Evolutionary conservation across 768 basidiomycete genomes (phyloP).

Genomic region (Cantharellus cinnabarinus): DNA sequence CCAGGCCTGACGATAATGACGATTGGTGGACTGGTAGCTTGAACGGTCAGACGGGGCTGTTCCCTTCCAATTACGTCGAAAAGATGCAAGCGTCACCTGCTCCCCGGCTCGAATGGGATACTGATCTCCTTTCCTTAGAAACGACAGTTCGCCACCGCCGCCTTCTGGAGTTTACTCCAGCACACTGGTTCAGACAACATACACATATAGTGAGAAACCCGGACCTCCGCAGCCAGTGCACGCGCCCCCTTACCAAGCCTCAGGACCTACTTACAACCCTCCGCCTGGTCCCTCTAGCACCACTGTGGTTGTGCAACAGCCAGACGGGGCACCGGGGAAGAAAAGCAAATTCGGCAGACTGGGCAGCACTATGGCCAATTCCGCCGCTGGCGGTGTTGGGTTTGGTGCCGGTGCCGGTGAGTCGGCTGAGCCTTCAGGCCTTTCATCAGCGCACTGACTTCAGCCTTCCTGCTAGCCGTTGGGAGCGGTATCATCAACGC

Average conservation of each 20-base stretch:
- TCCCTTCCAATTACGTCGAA: conserved; percentile 6
- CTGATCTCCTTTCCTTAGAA: too few relatives aligned
- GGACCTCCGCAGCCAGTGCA: background rate
- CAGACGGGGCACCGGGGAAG: conserved; percentile 28
- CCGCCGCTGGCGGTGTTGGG: conserved; percentile 43
- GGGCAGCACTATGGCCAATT: conserved; percentile 32
- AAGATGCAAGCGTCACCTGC: background rate
- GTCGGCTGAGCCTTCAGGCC: conserved; percentile 16
- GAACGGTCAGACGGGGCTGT: conserved; percentile 3
- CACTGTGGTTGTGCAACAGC: conserved; percentile 13
- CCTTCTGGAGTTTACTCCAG: too few relatives aligned
- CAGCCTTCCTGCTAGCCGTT: conserved; percentile 20
- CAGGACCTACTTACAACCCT: background rate
- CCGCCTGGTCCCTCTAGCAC: background rate
- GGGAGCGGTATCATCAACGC: conserved; percentile 30
- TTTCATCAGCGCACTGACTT: conserved; percentile 1
- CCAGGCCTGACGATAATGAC: conserved; percentile 43
- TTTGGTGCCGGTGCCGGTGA: conserved; percentile 41
- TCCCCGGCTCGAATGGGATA: too few relatives aligned
- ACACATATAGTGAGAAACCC: background rate
- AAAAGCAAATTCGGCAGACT: conserved; percentile 37
- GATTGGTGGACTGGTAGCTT: conserved; percentile 56
- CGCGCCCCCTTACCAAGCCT: background rate
- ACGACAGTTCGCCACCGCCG: too few relatives aligned
- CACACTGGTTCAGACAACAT: background rate